phyloP scores from a whole-genome alignment of 257 asterid species.

The Primulina eburnea region DNA sequence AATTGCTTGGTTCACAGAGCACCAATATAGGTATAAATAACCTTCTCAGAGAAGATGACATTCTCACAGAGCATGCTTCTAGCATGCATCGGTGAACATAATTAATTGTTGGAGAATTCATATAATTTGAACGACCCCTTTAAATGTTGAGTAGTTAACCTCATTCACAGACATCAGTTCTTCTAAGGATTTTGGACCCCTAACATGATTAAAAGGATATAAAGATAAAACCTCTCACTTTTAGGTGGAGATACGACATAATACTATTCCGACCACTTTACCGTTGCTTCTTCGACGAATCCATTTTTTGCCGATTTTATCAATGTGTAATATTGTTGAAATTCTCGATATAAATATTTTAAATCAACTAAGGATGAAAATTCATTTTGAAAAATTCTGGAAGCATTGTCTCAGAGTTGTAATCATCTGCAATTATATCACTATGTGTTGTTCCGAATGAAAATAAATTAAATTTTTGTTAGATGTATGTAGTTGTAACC shows the following conservation, averaged over 20 bases:
- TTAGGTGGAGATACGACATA: not conserved
- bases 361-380: too few relatives aligned
- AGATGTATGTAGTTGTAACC: not conserved
- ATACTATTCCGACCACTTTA: not conserved
- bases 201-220: not conserved
- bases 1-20: too few relatives aligned
- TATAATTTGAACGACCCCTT: too few relatives aligned
- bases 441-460: not conserved
- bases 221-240: slow-evolving; percentile 1
- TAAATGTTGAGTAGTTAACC: not conserved
- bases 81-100: too few relatives aligned
- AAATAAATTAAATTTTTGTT: not conserved
- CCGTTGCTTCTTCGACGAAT: not conserved
- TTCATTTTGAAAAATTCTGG: not conserved
- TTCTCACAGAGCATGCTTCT: too few relatives aligned
- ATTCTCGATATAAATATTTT: too few relatives aligned
- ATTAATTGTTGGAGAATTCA: too few relatives aligned
- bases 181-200: not conserved
- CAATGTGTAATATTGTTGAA: not conserved
- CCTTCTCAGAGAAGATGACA: too few relatives aligned
- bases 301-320: not conserved
- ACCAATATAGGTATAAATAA: too few relatives aligned
- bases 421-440: not conserved
- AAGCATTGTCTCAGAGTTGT: not conserved
- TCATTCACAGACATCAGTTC: not conserved